phyloP scores from a whole-genome alignment of 2,329 filamentous ascomycete species.

The Fusarium sp. region DNA sequence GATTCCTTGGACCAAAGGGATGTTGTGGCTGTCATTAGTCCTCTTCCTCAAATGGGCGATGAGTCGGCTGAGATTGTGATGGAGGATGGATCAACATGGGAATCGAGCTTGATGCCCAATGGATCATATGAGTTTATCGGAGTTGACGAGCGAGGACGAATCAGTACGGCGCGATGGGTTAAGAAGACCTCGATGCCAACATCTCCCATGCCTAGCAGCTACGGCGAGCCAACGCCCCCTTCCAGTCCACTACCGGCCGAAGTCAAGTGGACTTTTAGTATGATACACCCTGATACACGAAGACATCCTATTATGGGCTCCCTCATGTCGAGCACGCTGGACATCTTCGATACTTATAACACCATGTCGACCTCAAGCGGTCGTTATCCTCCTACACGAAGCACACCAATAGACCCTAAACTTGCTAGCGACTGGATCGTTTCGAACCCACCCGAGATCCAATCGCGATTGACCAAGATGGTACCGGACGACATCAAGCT shows the following conservation, averaged over 20 bases:
- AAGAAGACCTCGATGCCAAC: conserved; percentile 53
- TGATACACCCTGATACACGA: conserved; percentile 75
- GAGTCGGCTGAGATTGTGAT: conserved; percentile 74
- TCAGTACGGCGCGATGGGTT: conserved; percentile 76
- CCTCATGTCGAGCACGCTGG: conserved; percentile 71
- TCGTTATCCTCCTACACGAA: conserved; percentile 60
- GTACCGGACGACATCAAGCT: conserved; percentile 52
- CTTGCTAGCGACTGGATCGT: conserved; percentile 39
- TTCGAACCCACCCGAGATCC: conserved; percentile 35
- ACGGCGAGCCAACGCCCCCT: conserved; percentile 41
- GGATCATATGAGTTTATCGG: conserved; percentile 75
- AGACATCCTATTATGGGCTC: conserved; percentile 81
- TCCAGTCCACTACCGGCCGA: conserved; percentile 51
- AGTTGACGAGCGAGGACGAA: conserved; percentile 67
- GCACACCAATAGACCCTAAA: conserved; percentile 45
- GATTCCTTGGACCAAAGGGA: conserved; percentile 61
- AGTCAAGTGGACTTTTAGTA: conserved; percentile 78
- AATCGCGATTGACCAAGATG: conserved; percentile 47
- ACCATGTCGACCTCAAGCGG: conserved; percentile 63
- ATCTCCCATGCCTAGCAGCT: conserved; percentile 28
- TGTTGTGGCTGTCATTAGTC: conserved; percentile 76
- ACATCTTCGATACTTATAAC: conserved; percentile 76
- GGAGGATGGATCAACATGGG: conserved; percentile 71
- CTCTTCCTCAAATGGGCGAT: conserved; percentile 60
- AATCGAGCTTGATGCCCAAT: conserved; percentile 62